phyloP scores from a whole-genome alignment of 768 basidiomycete species.

The Leccinellum luteum region DNA sequence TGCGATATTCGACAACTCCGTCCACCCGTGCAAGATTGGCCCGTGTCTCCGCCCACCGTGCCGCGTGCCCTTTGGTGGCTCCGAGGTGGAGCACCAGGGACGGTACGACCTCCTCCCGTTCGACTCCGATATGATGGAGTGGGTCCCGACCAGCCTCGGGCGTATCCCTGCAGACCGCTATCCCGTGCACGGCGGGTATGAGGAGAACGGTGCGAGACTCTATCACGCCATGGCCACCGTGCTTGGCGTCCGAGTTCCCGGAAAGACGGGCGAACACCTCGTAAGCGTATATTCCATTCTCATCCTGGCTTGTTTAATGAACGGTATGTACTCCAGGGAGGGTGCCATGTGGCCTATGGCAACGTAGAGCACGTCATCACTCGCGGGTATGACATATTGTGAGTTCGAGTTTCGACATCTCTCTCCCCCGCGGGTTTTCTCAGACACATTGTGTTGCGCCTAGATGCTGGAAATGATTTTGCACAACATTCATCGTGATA shows the following conservation, averaged over 20 bases:
- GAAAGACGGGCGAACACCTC: constrained; percentile 70
- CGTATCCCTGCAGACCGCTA: constrained; percentile 53
- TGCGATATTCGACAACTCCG: constrained; percentile 60
- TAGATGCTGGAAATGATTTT: constrained; percentile 39
- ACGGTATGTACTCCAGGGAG: constrained; percentile 30
- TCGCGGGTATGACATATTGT: constrained; percentile 45
- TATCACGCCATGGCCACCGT: constrained; percentile 64
- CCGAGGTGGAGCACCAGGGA: constrained; percentile 58
- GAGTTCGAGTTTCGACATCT: constrained; percentile 17
- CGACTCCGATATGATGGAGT: constrained; percentile 67
- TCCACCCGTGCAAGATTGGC: constrained; percentile 83
- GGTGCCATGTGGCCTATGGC: constrained; percentile 40
- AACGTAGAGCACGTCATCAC: constrained; percentile 37
- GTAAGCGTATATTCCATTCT: constrained; percentile 35
- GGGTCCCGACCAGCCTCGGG: constrained; percentile 61
- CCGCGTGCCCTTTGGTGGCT: constrained; percentile 62
- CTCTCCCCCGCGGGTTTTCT: not conserved
- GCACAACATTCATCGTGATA: not conserved
- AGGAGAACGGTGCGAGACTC: constrained; percentile 61
- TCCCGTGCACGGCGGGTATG: constrained; percentile 74
- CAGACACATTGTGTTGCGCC: not conserved
- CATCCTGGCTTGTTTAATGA: not conserved
- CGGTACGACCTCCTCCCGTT: constrained; percentile 77
- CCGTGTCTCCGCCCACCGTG: constrained; percentile 51
- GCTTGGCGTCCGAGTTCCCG: constrained; percentile 58